These are phyloP conservation scores for Tremella fuciformis DNA, from an alignment of 768 basidiomycete genomes.

Conservation along the genomic window DNA sequence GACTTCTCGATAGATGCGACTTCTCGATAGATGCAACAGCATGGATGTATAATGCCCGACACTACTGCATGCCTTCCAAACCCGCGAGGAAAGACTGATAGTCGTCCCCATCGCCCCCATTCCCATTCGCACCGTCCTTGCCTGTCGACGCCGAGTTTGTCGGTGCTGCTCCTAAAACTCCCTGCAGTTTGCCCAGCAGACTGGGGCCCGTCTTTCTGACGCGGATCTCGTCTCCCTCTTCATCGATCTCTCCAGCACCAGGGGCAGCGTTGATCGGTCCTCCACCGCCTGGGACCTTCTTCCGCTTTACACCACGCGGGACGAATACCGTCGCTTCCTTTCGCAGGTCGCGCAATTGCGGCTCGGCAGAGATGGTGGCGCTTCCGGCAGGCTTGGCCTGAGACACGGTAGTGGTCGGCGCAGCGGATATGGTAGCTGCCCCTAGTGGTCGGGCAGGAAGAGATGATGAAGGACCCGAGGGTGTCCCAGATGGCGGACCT, in stretches of 20 bases:
- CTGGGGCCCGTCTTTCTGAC: slow-evolving; percentile 23
- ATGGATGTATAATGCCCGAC: background rate
- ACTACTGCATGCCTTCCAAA: slow-evolving; percentile 35
- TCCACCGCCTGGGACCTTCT: slow-evolving; percentile 40
- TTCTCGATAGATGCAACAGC: slow-evolving; percentile 4
- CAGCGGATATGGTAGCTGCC: slow-evolving; percentile 12
- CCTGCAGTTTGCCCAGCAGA: slow-evolving; percentile 45
- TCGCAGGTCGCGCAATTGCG: slow-evolving; percentile 86
- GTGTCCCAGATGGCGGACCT: slow-evolving; percentile 11
- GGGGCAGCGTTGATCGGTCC: slow-evolving; percentile 43
- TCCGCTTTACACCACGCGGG: slow-evolving; percentile 75
- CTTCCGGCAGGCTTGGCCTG: background rate
- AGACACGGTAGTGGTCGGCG: slow-evolving; percentile 52
- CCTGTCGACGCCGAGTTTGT: too few relatives aligned
- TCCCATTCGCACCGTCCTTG: background rate
- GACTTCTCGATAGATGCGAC: too few relatives aligned
- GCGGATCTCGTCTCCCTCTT: slow-evolving; percentile 33
- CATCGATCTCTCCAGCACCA: slow-evolving; percentile 32
- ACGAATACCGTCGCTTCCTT: slow-evolving; percentile 93
- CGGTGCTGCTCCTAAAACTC: slow-evolving; percentile 27
- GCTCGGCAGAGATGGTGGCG: slow-evolving; percentile 70
- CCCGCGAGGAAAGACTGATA: slow-evolving; percentile 50
- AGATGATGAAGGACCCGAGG: slow-evolving; percentile 20
- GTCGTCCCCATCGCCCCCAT: slow-evolving; percentile 40
- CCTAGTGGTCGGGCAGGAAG: slow-evolving; percentile 29